Percentiles rank a stretch among this genome's conserved stretches.
Conservation (phyloP, 306 rosid species). For the Prunus armeniaca region DNA sequence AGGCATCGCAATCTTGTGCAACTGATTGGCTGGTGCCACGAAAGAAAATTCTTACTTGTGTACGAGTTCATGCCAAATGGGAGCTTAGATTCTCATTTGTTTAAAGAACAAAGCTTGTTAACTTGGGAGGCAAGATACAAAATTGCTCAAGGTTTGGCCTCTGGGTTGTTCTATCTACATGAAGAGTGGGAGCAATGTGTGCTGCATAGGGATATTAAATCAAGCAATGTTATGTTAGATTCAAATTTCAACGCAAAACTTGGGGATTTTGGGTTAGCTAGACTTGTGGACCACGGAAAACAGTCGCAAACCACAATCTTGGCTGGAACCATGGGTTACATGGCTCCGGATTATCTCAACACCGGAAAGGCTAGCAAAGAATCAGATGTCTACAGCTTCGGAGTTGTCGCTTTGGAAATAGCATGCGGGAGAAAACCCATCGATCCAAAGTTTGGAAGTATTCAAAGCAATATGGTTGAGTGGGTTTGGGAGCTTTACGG, state of each 20-base stretch:
- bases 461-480: conserved; percentile 1
- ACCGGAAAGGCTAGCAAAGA: background rate
- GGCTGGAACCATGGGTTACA: background rate
- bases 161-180: background rate
- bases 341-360: background rate
- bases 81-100: conserved; percentile 25
- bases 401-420: conserved; percentile 1
- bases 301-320: background rate
- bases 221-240: background rate
- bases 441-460: conserved; percentile 18
- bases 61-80: conserved; percentile 33
- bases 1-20: conserved; percentile 40
- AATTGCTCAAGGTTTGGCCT: conserved; percentile 19
- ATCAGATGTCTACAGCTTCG: background rate
- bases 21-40: conserved; percentile 44
- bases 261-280: background rate
- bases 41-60: conserved; percentile 19
- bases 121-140: conserved; percentile 29
- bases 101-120: conserved; percentile 5
- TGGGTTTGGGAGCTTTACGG: conserved; percentile 31
- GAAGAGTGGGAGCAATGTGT: background rate
- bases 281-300: background rate
- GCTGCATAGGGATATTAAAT: background rate
- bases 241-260: background rate
- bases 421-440: background rate